Base-by-base conservation (phyloP, 2,329 filamentous ascomycete genomes). In the Pleomassaria siparia region DNA sequence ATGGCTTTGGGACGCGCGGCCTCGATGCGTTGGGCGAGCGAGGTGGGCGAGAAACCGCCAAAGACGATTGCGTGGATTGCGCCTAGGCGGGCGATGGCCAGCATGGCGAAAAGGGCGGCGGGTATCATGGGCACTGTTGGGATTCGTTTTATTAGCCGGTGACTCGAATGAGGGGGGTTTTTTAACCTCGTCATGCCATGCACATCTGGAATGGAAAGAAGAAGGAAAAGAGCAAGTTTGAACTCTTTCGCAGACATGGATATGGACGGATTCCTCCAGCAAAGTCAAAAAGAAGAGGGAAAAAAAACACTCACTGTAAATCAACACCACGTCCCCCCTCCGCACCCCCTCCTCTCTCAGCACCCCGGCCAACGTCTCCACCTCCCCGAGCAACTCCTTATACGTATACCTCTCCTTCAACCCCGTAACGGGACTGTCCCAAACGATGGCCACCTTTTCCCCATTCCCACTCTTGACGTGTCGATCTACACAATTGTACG, bases 111-210 rank as follows among this genome's bases (percentile, higher is more conserved):
- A n/a, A 96, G 69, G 1, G 91, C 88, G 0, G 89, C 86, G 0
- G 92, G 91, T 35, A 96, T 89, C 91, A 96, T 96, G 45, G 91
- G 91, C 91, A 96, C 87, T 89, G 54, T n/a, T n/a, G n/a, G n/a
- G n/a, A n/a, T n/a, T n/a, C 20, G n/a, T 2, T 2, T 32, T n/a
- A 16, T 53, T 37, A 32, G 36, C 35, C 11, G 16, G n/a, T n/a
- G n/a, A n/a, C n/a, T n/a, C n/a, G n/a, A n/a, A n/a, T n/a, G n/a
- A n/a, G 25, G 25, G 25, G 25, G 25, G 25, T 26, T 26, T 26
- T n/a, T n/a, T n/a, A n/a, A n/a, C n/a, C n/a, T n/a, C n/a, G n/a
- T n/a, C n/a, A n/a, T n/a, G n/a, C n/a, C n/a, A n/a, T n/a, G n/a
- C n/a, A n/a, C n/a, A n/a, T n/a, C n/a, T n/a, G n/a, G n/a, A n/a